Evolutionary conservation across 2,329 filamentous ascomycete genomes (phyloP).

Genomic region (Aschersonia sp.): DNA sequence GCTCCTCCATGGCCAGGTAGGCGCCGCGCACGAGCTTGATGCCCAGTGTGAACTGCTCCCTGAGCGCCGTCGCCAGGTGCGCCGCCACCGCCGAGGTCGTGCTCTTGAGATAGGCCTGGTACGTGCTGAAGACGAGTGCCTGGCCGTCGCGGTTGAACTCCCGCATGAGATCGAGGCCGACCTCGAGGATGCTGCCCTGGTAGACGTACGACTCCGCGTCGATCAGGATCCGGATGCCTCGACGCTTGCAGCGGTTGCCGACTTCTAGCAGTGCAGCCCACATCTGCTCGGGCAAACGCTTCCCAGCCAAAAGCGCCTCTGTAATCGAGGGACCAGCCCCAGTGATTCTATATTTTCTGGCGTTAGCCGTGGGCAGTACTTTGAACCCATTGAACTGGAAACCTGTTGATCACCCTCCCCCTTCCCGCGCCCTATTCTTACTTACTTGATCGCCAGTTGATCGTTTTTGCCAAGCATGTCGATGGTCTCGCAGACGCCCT

Average conservation of each 20-base stretch:
- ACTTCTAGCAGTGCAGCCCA: conserved; percentile 25
- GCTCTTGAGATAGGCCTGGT: conserved; percentile 40
- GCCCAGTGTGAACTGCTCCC: conserved; percentile 34
- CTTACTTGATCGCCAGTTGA: conserved; percentile 23
- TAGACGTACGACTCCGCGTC: conserved; percentile 31
- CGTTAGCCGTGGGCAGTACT: too few relatives aligned
- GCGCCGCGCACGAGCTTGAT: conserved; percentile 43
- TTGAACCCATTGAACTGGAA: too few relatives aligned
- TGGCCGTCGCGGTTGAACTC: conserved; percentile 22
- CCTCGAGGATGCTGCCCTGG: conserved; percentile 21
- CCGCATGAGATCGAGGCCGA: conserved; percentile 20
- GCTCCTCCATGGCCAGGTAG: conserved; percentile 34
- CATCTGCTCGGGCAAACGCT: conserved; percentile 24
- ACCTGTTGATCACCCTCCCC: too few relatives aligned
- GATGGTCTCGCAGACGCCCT: conserved; percentile 16
- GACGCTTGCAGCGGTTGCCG: conserved; percentile 20
- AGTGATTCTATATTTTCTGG: conserved; percentile 16
- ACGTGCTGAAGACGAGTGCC: conserved; percentile 32
- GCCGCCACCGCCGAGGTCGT: conserved; percentile 24
- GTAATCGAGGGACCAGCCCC: conserved; percentile 26
- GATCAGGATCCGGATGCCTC: conserved; percentile 25
- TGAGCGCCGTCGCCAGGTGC: conserved; percentile 28
- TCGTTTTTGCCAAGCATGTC: conserved; percentile 18
- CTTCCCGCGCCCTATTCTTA: neutral
- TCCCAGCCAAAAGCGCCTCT: conserved; percentile 18